phyloP scores from a whole-genome alignment of 2,329 filamentous ascomycete species.

The Cryphonectria radicalis region DNA sequence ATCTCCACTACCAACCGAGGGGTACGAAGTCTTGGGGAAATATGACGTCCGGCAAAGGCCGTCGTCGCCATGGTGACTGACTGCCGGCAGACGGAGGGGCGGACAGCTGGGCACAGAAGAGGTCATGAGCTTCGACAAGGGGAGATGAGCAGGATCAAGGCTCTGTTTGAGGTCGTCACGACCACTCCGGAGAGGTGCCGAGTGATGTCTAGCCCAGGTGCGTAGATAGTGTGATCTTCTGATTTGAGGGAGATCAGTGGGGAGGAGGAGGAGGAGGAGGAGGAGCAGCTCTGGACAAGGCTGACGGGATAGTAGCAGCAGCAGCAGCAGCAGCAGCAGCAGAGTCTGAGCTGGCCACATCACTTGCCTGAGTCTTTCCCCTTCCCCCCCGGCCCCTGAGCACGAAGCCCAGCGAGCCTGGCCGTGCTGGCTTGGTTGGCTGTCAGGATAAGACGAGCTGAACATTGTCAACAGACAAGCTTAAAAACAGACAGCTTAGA shows the following conservation, averaged over 20 bases:
- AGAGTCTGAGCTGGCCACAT: background rate
- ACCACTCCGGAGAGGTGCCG: slow-evolving; percentile 27
- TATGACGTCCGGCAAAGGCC: background rate
- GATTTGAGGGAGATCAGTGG: slow-evolving; percentile 28
- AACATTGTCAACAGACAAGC: background rate
- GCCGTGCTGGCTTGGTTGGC: background rate
- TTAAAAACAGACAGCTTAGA: background rate
- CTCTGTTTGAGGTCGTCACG: slow-evolving; percentile 25
- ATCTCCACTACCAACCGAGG: slow-evolving; percentile 4
- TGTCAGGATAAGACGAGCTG: background rate
- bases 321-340: background rate
- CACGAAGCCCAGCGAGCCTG: background rate
- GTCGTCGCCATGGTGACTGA: background rate
- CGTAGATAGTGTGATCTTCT: slow-evolving; percentile 7
- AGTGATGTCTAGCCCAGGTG: slow-evolving; percentile 11
- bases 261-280: slow-evolving; percentile 1
- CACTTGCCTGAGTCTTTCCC: background rate
- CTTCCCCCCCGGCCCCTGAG: no score
- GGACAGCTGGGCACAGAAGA: background rate
- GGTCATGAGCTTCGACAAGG: background rate
- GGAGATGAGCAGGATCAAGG: slow-evolving; percentile 22
- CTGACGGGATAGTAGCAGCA: background rate
- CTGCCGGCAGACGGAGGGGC: background rate
- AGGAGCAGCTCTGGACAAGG: background rate
- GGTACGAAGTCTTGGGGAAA: background rate